phyloP scores from a whole-genome alignment of 2,329 filamentous ascomycete species.

The Fusarium guadeloupense region DNA sequence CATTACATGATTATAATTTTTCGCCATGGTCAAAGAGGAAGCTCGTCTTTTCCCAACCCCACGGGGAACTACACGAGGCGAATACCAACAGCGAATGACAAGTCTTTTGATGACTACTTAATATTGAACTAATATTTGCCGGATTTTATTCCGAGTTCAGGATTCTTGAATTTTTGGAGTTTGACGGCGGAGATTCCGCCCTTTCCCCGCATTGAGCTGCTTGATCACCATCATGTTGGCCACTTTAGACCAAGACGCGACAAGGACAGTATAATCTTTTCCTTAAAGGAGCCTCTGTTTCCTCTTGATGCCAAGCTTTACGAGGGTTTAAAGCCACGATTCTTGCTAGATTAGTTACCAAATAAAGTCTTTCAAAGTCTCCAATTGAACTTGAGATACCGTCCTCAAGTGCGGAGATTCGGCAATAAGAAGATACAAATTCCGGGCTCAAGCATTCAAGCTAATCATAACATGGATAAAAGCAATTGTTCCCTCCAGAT shows the following conservation, averaged over 20 bases:
- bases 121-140: not conserved
- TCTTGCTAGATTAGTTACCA: too few species aligned
- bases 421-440: not conserved
- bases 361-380: too few species aligned
- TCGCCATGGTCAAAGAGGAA: slow-evolving; percentile 15
- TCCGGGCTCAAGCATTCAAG: not conserved
- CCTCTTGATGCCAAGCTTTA: too few species aligned
- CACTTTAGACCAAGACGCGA: too few species aligned
- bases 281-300: too few species aligned
- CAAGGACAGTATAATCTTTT: too few species aligned
- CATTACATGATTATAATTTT: slow-evolving; percentile 4
- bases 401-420: not conserved
- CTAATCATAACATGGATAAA: too few species aligned
- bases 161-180: not conserved
- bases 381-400: not conserved
- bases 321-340: too few species aligned
- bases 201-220: not conserved
- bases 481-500: too few species aligned
- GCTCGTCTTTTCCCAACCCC: slow-evolving; percentile 24
- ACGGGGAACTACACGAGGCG: slow-evolving; percentile 17
- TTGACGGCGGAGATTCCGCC: slow-evolving; percentile 16
- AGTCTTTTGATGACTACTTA: slow-evolving; percentile 1
- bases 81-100: slow-evolving; percentile 9
- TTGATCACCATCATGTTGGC: too few species aligned
- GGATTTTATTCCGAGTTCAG: not conserved